These are phyloP conservation scores for Paecilomyces variotii DNA, from an alignment of 2,329 filamentous ascomycete genomes.

Conservation along the genomic window DNA sequence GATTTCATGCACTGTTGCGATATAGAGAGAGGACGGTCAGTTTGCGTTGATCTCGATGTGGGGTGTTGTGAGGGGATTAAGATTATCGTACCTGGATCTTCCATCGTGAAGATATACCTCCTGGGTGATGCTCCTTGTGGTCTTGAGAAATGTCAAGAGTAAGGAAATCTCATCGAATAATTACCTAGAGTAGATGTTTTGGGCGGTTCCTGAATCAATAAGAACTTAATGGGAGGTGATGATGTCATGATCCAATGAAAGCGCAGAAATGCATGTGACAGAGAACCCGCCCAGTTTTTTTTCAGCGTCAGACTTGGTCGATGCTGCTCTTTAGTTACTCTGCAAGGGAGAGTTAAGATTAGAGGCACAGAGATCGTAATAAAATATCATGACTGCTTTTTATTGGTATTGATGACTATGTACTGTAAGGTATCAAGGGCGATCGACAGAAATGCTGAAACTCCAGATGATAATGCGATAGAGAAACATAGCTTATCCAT, in stretches of 20 bases:
- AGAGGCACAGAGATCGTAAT: too few relatives aligned
- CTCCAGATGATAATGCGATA: neutral
- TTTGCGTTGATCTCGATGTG: neutral
- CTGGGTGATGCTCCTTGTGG: neutral
- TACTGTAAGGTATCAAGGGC: neutral
- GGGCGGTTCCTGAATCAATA: neutral
- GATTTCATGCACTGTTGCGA: slow-evolving; percentile 50
- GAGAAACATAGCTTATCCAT: neutral
- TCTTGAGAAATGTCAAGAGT: neutral
- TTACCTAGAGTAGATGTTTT: neutral
- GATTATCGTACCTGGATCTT: slow-evolving; percentile 13
- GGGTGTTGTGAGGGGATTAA: slow-evolving; percentile 26
- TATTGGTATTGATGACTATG: neutral
- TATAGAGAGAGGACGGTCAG: neutral
- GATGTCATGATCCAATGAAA: neutral
- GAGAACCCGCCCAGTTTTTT: neutral
- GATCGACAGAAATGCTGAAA: neutral
- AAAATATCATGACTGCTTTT: neutral
- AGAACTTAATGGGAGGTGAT: neutral
- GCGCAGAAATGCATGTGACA: neutral
- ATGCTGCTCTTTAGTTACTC: too few relatives aligned
- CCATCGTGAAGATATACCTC: slow-evolving; percentile 1
- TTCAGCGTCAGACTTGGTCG: neutral
- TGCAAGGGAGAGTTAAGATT: too few relatives aligned
- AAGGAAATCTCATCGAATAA: neutral